Base-by-base conservation (phyloP, 2,329 filamentous ascomycete genomes). In the Ceratocystis ficicola region DNA sequence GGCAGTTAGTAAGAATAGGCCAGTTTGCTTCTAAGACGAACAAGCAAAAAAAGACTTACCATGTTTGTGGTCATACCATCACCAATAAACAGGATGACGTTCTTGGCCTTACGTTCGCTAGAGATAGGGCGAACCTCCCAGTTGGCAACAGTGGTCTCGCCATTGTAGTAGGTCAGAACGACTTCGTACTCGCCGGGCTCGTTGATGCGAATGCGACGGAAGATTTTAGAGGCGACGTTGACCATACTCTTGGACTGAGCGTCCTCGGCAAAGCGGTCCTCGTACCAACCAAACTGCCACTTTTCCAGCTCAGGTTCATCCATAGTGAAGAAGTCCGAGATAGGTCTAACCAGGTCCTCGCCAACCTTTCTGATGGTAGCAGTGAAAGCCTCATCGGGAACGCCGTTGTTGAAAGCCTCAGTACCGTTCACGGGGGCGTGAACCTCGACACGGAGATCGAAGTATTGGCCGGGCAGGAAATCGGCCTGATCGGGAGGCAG, bases 261-360 rank as follows among this genome's bases (percentile, higher is more conserved):
- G 71, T 92, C 89, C 72, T 85, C 77, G 32, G 89, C 89, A 73
- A 90, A 95, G 30, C 90, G 81, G 71, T 95, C 87, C 77, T 93
- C 90, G 72, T 83, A 93, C 87, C 88, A 94, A n/a, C 80, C 81
- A 73, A 94, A 94, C 70, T 85, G 82, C 90, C 90, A 95, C 69
- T 80, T 86, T 79, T 95, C 90, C 17, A 94, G 76, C 73, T 83
- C 76, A 22, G 89, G 86, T 73, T 93, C 88, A 1, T 81, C 71
- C 44, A 87, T 72, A n/a, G 79, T 78, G 77, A 94, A 93, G 76
- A 83, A 91, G 50, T 84, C 77, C 17, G 85, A 78, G 50, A 85
- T 83, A 66, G 80, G 76, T 72, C 83, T 76, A 30, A 81, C 73
- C 67, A 41, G 10, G 4, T 76, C 73, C 63, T 75, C 75, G 55